phyloP scores from a whole-genome alignment of 2,329 filamentous ascomycete species.

The Aspergillus sp. region DNA sequence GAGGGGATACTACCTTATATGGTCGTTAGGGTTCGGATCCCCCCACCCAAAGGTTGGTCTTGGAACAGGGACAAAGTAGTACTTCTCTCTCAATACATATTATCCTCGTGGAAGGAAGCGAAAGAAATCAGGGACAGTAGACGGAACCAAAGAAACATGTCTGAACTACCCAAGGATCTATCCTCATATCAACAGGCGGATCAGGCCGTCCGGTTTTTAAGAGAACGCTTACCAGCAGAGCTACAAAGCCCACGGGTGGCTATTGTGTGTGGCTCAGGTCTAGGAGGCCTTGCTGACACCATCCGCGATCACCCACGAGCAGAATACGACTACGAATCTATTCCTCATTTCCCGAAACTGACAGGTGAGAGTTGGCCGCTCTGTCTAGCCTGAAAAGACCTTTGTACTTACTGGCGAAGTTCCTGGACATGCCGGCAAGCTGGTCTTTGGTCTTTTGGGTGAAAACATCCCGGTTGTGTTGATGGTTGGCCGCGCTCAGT shows the following conservation, averaged over 20 bases:
- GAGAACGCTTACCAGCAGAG: constrained; percentile 47
- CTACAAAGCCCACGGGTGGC: constrained; percentile 58
- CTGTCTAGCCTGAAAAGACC: background rate
- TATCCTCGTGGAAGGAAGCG: background rate
- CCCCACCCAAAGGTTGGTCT: too few relatives aligned
- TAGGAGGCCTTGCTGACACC: constrained; percentile 60
- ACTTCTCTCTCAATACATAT: background rate
- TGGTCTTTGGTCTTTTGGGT: constrained; percentile 62
- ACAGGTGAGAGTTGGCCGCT: constrained; percentile 49
- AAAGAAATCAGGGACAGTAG: background rate
- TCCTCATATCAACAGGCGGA: constrained; percentile 31
- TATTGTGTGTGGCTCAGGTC: constrained; percentile 64
- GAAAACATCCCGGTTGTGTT: constrained; percentile 58
- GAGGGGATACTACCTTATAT: too few relatives aligned
- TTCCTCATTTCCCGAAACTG: constrained; percentile 61
- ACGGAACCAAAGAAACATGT: constrained; percentile 9
- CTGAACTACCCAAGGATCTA: constrained; percentile 6
- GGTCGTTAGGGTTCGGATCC: too few relatives aligned
- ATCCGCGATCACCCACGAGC: constrained; percentile 51
- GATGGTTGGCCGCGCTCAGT: constrained; percentile 66
- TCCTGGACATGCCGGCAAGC: constrained; percentile 62
- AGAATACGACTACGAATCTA: constrained; percentile 57
- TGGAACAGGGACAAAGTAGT: too few relatives aligned
- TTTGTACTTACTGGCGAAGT: constrained; percentile 31
- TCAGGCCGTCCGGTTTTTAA: constrained; percentile 53